These are phyloP conservation scores for Cicer arietinum DNA, from an alignment of 306 rosid species.

Conservation along the genomic window DNA sequence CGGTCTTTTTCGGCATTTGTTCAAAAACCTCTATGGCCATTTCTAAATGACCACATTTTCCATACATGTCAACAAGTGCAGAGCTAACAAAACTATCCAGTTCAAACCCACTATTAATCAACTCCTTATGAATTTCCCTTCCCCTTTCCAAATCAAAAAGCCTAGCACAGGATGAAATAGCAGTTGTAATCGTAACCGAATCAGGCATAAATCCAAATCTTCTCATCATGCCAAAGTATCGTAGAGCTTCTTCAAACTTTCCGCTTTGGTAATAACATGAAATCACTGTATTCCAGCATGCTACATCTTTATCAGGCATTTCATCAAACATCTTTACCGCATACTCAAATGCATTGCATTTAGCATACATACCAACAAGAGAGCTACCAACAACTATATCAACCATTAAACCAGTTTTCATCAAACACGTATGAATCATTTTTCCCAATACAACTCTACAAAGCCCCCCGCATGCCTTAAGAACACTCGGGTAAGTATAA, in stretches of 20 bases:
- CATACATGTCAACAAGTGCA: conserved; percentile 88
- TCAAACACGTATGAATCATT: conserved; percentile 59
- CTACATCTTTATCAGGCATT: conserved; percentile 78
- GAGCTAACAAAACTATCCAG: conserved; percentile 60
- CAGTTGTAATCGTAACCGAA: conserved; percentile 61
- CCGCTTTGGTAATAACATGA: conserved; percentile 78
- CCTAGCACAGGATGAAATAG: conserved; percentile 69
- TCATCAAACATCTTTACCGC: conserved; percentile 68
- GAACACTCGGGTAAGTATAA: conserved; percentile 75
- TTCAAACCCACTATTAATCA: conserved; percentile 44
- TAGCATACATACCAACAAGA: conserved; percentile 69
- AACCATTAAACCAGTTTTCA: conserved; percentile 59
- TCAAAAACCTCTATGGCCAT: conserved; percentile 71
- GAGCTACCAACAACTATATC: conserved; percentile 75
- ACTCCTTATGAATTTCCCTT: conserved; percentile 66
- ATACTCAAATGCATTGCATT: conserved; percentile 58
- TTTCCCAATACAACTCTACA: conserved; percentile 55
- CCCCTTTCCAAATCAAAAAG: conserved; percentile 76
- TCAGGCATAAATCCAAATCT: conserved; percentile 67
- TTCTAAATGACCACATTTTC: conserved; percentile 74
- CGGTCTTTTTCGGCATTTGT: conserved; percentile 65
- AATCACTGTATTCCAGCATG: conserved; percentile 81
- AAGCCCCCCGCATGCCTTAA: conserved; percentile 74
- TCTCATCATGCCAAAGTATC: conserved; percentile 63
- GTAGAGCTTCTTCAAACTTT: conserved; percentile 56